These are phyloP conservation scores for Mucor mucedo DNA, from an alignment of 371 early-diverging fungal genomes.

Conservation along the genomic window DNA sequence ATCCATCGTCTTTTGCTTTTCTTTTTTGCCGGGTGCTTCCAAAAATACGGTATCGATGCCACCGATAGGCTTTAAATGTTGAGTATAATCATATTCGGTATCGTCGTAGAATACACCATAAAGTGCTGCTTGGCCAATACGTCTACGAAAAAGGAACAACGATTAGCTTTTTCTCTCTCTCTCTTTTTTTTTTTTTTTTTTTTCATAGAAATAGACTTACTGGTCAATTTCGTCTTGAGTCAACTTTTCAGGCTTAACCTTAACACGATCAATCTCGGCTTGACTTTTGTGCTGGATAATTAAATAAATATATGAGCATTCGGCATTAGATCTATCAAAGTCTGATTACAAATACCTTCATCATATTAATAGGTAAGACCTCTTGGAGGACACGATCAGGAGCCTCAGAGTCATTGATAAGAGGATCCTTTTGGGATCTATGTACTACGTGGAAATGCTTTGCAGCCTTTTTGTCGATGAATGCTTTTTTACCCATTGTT, in stretches of 20 bases:
- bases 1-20: slow-evolving; percentile 40
- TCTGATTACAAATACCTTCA: slow-evolving; percentile 50
- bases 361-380: slow-evolving; percentile 70
- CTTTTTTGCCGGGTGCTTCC: slow-evolving; percentile 61
- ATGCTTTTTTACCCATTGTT: slow-evolving; percentile 77
- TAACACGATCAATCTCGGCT: slow-evolving; percentile 43
- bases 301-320: not conserved
- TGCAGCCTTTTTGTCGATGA: slow-evolving; percentile 87
- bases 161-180: not conserved
- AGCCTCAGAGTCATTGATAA: slow-evolving; percentile 81
- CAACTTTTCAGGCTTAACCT: slow-evolving; percentile 39
- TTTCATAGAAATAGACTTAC: slow-evolving; percentile 18
- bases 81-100: slow-evolving; percentile 89
- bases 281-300: slow-evolving; percentile 44
- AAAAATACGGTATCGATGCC: slow-evolving; percentile 86
- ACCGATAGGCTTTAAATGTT: slow-evolving; percentile 92
- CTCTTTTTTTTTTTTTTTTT: no score
- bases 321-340: not conserved
- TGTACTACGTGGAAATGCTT: slow-evolving; percentile 91
- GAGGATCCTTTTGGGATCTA: slow-evolving; percentile 95
- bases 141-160: slow-evolving; percentile 34
- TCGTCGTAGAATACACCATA: slow-evolving; percentile 91
- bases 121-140: slow-evolving; percentile 76
- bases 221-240: slow-evolving; percentile 57
- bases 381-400: slow-evolving; percentile 85